phyloP scores from a whole-genome alignment of 2,329 filamentous ascomycete genomes.

The Colletotrichum lentis region DNA sequence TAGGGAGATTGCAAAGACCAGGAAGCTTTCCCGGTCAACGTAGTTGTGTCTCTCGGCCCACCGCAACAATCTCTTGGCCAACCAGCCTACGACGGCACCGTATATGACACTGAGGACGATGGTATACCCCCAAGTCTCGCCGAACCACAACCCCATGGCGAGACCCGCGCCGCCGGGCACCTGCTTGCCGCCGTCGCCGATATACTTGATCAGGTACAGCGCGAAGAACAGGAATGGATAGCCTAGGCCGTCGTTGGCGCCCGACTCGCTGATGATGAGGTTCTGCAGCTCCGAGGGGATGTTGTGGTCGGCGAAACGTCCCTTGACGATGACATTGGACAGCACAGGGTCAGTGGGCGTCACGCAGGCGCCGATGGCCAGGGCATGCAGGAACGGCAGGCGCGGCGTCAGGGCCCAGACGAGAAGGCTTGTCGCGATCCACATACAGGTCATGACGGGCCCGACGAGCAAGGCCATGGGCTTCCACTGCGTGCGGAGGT shows the following conservation, averaged over 20 bases:
- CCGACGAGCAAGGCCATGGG: conserved; percentile 78
- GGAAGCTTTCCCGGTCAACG: conserved; percentile 86
- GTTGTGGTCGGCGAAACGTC: conserved; percentile 91
- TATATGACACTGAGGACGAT: conserved; percentile 82
- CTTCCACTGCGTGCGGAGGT: conserved; percentile 81
- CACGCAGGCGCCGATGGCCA: conserved; percentile 85
- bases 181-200: conserved; percentile 63
- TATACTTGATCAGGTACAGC: conserved; percentile 82
- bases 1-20: conserved; percentile 85
- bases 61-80: conserved; percentile 82
- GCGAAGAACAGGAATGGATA: conserved; percentile 90
- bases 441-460: conserved; percentile 87
- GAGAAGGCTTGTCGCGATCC: conserved; percentile 80
- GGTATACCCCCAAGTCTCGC: conserved; percentile 83
- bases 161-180: conserved; percentile 66
- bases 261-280: conserved; percentile 83
- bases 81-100: conserved; percentile 78
- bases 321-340: conserved; percentile 90
- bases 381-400: conserved; percentile 77
- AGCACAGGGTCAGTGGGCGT: conserved; percentile 90
- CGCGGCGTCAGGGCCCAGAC: conserved; percentile 79
- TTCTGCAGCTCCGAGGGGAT: conserved; percentile 83
- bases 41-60: conserved; percentile 84
- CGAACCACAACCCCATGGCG: conserved; percentile 84
- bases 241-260: conserved; percentile 87